phyloP scores from a whole-genome alignment of 2,329 filamentous ascomycete species.

The Magnaporthiopsis rhizophila region DNA sequence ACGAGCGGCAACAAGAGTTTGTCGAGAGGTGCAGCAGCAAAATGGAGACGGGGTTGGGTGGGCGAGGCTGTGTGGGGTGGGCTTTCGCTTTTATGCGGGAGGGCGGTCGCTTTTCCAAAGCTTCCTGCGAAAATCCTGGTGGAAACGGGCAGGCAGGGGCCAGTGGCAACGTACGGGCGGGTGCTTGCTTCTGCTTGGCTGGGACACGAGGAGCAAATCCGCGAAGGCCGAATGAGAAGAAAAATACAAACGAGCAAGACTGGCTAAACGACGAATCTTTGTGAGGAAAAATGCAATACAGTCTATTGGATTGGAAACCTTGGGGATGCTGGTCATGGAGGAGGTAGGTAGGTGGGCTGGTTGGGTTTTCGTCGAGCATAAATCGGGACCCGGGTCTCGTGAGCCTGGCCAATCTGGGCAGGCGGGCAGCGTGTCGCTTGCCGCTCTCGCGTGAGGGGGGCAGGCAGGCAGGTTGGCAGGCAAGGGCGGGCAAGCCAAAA shows the following conservation, averaged over 20 bases:
- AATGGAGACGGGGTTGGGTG: neutral
- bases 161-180: neutral
- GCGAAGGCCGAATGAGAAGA: neutral
- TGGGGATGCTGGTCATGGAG: neutral
- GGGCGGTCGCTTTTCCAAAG: neutral
- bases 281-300: neutral
- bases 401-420: neutral
- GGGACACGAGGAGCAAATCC: neutral
- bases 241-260: neutral
- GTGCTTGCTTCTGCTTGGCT: neutral
- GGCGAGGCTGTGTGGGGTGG: neutral
- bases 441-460: too few relatives aligned
- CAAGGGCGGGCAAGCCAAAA: neutral
- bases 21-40: conserved; percentile 1
- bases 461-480: neutral
- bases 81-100: neutral
- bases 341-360: neutral
- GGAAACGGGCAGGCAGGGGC: neutral
- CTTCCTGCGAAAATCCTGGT: neutral
- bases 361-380: conserved; percentile 1
- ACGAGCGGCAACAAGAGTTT: conserved; percentile 10
- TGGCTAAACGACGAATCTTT: neutral
- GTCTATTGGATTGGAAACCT: neutral
- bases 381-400: neutral
- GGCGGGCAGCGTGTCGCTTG: neutral